phyloP scores from a whole-genome alignment of 371 early-diverging fungal genomes.

The Mortierella sp. region DNA sequence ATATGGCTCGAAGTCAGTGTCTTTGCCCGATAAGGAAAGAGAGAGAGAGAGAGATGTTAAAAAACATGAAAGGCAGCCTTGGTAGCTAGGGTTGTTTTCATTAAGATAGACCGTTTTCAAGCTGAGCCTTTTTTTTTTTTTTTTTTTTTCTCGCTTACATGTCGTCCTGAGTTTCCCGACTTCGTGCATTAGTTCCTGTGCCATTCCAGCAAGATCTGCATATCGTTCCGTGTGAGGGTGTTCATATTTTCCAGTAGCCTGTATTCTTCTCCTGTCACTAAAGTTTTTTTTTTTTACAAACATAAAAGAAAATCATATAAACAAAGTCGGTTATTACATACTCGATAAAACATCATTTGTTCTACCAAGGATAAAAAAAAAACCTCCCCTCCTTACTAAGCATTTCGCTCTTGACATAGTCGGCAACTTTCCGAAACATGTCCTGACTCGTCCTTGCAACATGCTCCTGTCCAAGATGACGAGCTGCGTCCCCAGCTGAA shows the following conservation, averaged over 20 bases:
- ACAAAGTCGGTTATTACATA: conserved; percentile 5
- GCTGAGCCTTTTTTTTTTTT: not conserved
- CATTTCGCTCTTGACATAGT: conserved; percentile 67
- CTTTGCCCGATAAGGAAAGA: conserved; percentile 31
- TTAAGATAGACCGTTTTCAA: not conserved
- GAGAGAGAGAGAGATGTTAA: not conserved
- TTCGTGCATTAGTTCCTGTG: conserved; percentile 67
- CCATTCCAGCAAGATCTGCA: conserved; percentile 66
- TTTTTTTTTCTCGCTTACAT: conserved; percentile 56
- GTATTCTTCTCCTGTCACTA: conserved; percentile 71
- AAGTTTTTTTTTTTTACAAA: no score
- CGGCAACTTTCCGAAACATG: conserved; percentile 63
- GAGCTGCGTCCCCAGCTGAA: conserved; percentile 34
- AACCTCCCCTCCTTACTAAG: conserved; percentile 54
- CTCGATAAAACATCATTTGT: no score
- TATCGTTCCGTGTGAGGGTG: conserved; percentile 66
- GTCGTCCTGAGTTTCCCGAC: conserved; percentile 66
- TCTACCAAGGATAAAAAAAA: not conserved
- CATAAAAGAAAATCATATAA: not conserved
- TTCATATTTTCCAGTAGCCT: conserved; percentile 70
- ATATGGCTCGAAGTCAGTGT: conserved; percentile 65
- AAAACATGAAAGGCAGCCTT: not conserved
- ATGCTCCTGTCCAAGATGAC: conserved; percentile 58
- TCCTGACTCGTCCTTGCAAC: conserved; percentile 64
- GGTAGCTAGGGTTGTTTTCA: not conserved